phyloP scores from a whole-genome alignment of 2,329 filamentous ascomycete genomes.

The Thermothelomyces thermophilus region DNA sequence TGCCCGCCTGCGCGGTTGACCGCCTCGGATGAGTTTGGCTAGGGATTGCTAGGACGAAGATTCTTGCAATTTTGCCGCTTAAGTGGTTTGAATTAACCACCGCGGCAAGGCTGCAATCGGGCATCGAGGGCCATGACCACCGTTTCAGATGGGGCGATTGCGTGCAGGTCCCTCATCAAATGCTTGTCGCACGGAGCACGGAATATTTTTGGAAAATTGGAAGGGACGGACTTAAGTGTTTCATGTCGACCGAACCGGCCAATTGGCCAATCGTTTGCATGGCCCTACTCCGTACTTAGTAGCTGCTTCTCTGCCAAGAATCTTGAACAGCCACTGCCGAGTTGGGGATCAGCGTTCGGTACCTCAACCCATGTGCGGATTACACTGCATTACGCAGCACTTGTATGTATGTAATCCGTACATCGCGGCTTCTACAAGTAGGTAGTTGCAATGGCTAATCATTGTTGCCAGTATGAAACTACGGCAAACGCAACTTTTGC shows the following conservation, averaged over 20 bases:
- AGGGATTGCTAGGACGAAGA: background rate
- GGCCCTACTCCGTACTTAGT: too few species aligned
- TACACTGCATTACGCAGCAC: too few species aligned
- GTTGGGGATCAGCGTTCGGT: too few species aligned
- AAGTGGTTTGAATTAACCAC: background rate
- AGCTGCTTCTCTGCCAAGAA: too few species aligned
- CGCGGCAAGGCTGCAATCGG: background rate
- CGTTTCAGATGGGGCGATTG: constrained; percentile 7
- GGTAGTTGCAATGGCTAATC: too few species aligned
- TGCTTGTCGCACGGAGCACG: too few species aligned
- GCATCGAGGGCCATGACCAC: background rate
- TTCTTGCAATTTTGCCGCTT: background rate
- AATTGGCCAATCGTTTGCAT: background rate
- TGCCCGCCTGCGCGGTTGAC: background rate
- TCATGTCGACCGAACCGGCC: constrained; percentile 15
- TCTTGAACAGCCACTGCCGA: too few species aligned
- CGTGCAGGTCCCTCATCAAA: constrained; percentile 1
- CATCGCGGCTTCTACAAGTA: too few species aligned
- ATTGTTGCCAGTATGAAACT: too few species aligned
- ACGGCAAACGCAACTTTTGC: too few species aligned
- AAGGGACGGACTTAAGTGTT: constrained; percentile 9
- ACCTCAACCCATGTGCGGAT: too few species aligned
- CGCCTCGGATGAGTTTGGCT: background rate
- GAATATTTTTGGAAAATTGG: constrained; percentile 17
- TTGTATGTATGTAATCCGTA: too few species aligned